phyloP scores from a whole-genome alignment of 768 basidiomycete species.

The Grammothele lineata region DNA sequence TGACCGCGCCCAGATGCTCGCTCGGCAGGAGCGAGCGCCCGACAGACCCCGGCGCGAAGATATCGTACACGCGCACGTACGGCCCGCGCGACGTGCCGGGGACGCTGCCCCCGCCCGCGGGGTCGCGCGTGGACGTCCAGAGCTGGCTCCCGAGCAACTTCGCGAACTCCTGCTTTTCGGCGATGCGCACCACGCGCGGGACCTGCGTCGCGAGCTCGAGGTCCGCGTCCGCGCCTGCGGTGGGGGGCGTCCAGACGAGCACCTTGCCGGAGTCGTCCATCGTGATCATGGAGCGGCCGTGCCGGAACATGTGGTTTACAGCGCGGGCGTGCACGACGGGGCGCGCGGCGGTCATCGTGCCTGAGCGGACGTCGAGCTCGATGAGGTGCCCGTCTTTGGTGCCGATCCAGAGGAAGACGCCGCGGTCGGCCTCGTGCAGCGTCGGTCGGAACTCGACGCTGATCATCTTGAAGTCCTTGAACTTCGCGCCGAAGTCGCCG shows the following conservation, averaged over 20 bases:
- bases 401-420: constrained; percentile 76
- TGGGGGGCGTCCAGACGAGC: constrained; percentile 57
- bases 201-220: constrained; percentile 38
- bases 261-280: constrained; percentile 85
- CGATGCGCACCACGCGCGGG: constrained; percentile 60
- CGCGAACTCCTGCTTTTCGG: constrained; percentile 81
- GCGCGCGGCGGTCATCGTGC: constrained; percentile 52
- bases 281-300: constrained; percentile 66
- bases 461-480: constrained; percentile 69
- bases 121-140: constrained; percentile 72
- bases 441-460: constrained; percentile 74
- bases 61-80: constrained; percentile 77
- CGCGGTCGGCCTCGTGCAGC: constrained; percentile 41
- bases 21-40: constrained; percentile 54
- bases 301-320: constrained; percentile 71
- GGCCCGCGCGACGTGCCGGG: constrained; percentile 53
- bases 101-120: constrained; percentile 27
- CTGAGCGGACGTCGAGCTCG: constrained; percentile 73
- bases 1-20: constrained; percentile 78
- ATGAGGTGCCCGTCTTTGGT: constrained; percentile 87
- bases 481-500: constrained; percentile 39
- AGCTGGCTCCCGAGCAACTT: constrained; percentile 69
- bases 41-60: constrained; percentile 54
- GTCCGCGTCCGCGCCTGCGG: constrained; percentile 15
- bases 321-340: constrained; percentile 59